These are phyloP conservation scores for Kwoniella dendrophila DNA, from an alignment of 768 basidiomycete species.

Conservation along the genomic window DNA sequence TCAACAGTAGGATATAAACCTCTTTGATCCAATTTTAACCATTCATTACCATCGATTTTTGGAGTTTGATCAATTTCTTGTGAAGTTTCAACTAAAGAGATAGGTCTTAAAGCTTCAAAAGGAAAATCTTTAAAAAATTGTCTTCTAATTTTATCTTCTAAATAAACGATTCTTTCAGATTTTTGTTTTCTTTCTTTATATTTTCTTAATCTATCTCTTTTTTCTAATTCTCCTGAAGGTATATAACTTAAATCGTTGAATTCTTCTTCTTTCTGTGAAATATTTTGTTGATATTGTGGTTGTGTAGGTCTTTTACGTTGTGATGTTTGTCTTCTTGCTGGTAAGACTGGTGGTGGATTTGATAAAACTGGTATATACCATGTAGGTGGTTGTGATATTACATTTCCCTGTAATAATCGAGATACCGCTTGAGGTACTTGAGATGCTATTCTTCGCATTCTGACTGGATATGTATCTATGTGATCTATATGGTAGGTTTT, in stretches of 20 bases:
- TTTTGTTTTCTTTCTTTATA: constrained; percentile 54
- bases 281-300: too few relatives aligned
- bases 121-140: constrained; percentile 97
- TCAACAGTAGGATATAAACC: constrained; percentile 81
- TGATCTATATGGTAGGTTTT: neutral
- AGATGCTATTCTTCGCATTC: constrained; percentile 64
- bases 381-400: constrained; percentile 68
- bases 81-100: constrained; percentile 74
- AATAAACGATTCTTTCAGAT: constrained; percentile 69
- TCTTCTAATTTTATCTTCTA: constrained; percentile 80
- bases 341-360: constrained; percentile 84
- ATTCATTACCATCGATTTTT: constrained; percentile 61
- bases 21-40: constrained; percentile 79
- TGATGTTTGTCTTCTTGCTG: constrained; percentile 69
- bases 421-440: constrained; percentile 88
- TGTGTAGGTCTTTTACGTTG: constrained; percentile 49
- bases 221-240: constrained; percentile 13
- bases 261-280: neutral
- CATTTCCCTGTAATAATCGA: constrained; percentile 70
- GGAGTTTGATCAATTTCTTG: constrained; percentile 28
- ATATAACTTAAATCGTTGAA: constrained; percentile 4
- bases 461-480: neutral
- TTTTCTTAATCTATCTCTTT: constrained; percentile 39
- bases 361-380: constrained; percentile 86
- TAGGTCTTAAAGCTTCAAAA: constrained; percentile 86